Evolutionary conservation across 176 grass and related monocot genomes (phyloP).

Genomic region (Dactylis glomerata): DNA sequence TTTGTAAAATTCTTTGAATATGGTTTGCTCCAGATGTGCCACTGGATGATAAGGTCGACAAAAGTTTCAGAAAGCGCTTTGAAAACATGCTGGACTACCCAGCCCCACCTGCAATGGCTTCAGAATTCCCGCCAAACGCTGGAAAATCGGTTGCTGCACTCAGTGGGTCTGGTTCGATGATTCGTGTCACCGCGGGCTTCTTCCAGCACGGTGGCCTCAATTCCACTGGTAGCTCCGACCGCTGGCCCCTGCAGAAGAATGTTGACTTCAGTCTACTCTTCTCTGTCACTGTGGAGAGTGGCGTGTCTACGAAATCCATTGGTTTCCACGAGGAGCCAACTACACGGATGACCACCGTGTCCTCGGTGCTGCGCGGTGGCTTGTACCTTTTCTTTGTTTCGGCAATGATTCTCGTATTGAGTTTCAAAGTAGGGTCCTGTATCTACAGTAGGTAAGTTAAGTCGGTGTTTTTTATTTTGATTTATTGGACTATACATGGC

Average conservation of each 20-base stretch:
- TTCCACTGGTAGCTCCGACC: neutral
- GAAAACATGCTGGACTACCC: constrained; percentile 61
- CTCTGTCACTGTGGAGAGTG: constrained; percentile 32
- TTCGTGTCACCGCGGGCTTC: constrained; percentile 62
- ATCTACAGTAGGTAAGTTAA: constrained; percentile 60
- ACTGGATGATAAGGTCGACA: constrained; percentile 44
- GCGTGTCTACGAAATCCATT: constrained; percentile 37
- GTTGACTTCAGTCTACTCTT: constrained; percentile 47
- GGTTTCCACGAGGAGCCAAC: constrained; percentile 6
- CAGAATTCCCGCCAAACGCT: constrained; percentile 39
- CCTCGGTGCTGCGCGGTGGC: constrained; percentile 52
- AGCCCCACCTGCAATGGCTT: constrained; percentile 62
- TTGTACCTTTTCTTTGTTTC: constrained; percentile 69
- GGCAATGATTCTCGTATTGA: constrained; percentile 61
- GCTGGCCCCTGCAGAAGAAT: constrained; percentile 56
- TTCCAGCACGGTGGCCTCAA: constrained; percentile 45
- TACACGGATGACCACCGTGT: constrained; percentile 32
- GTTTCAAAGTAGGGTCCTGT: constrained; percentile 71
- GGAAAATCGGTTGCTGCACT: constrained; percentile 44
- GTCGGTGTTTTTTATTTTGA: constrained; percentile 11
- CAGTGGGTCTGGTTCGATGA: constrained; percentile 27
- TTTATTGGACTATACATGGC: neutral
- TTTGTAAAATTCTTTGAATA: neutral
- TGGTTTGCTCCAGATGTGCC: constrained; percentile 27
- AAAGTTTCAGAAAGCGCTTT: constrained; percentile 54